Base-by-base conservation (phyloP, 352 stramenopile genomes). In the Aphanomyces cochlioides region DNA sequence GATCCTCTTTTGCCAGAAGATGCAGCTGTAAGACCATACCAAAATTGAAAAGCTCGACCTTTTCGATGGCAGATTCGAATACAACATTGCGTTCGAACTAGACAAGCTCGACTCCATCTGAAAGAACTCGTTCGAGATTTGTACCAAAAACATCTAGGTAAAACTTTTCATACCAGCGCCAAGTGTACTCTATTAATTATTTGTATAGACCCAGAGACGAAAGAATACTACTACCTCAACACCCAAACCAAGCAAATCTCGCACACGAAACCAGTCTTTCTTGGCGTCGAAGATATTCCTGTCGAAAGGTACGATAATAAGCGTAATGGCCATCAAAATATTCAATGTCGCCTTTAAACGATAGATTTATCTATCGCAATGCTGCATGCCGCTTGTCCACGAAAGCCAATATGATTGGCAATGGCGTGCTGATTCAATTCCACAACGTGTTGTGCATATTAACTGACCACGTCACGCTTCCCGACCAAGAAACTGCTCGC, bases 111-210 rank as follows among this genome's bases (percentile, higher is more conserved):
- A n/a, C 57, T 66, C 6, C 17, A 53, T n/a, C 57, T 66, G 17
- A 19, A 37, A 36, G 57, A 66, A n/a, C 47, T 66, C 38, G 38
- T 66, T 66, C 57, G 57, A 17, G 57, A 66, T 21, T 36, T 66
- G 57, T 66, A 66, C 28, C 57, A 66, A 53, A 66, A 66, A 37
- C 57, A 66, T 41, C 47, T 66, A 37, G 57, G 57, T 66, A 53
- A 1, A 15, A 63, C 36, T 15, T 60, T 37, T 64, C 41, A 38
- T 47, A n/a, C 28, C 56, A n/a, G 37, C 41, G 56, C 41, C 56
- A 15, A 64, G 34, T 34, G 37, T 47, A 5, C 47, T 47, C 37
- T 43, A 64, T n/a, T 64, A 64, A 10, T 28, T 64, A 34, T 15
- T 59, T 39, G 37, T 63, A 39, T 66, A 66, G 57, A 66, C 40